Evolutionary conservation across 805 yeast species (phyloP), one percentile per base, ranked within the genome.

Genomic region (Barnettozyma wickerhamii): DNA sequence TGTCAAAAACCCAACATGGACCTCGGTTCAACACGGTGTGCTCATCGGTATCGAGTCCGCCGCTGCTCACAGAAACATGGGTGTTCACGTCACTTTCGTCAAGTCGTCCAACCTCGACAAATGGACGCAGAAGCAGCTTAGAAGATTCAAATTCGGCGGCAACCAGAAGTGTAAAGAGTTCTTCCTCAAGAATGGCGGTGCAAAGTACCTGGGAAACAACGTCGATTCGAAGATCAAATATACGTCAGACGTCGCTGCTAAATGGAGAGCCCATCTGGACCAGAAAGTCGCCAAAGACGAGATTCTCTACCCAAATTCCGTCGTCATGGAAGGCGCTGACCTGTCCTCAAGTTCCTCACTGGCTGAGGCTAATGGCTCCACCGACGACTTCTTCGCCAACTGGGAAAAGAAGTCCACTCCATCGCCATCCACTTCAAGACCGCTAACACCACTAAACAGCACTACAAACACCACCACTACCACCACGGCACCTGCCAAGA

Each of bases 1-100:
- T 39, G 85, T 90, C 53, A 88, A 85, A 59, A 90, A 90, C 62
- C 98, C 99, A 28, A 88, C 98, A 0, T 93, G 99, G 99, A 87
- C 99, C 4, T 91, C 98, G 12, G 89, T 91, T 41, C 96, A 98
- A 12, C 91, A 87, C 64, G 99, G 97, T 41, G 85, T 90, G 38
- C 76, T 90, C 60, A 68, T 93, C 44, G 93, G 99, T 69, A 73
- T 90, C 46, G 95, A 93, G 62, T 93, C 99, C 64, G 85, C 96
- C 40, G 90, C 98, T 4, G 88, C 84, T 38, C 99, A 93, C 69
- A 79, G 99, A 64, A 89, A 89, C 62, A 65, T 93, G 66, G 99
- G 99, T 45, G 97, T 90, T 29, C 99, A 93, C 62, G 82, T 93
- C 55, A 79, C 97, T 29, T 93, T 93, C 69, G 98, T 93, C 44